A percentile compares a stretch with the other conserved stretches of the same genome.
phyloP scores from a whole-genome alignment of 2,329 filamentous ascomycete species.

The Fusarium anguioides region DNA sequence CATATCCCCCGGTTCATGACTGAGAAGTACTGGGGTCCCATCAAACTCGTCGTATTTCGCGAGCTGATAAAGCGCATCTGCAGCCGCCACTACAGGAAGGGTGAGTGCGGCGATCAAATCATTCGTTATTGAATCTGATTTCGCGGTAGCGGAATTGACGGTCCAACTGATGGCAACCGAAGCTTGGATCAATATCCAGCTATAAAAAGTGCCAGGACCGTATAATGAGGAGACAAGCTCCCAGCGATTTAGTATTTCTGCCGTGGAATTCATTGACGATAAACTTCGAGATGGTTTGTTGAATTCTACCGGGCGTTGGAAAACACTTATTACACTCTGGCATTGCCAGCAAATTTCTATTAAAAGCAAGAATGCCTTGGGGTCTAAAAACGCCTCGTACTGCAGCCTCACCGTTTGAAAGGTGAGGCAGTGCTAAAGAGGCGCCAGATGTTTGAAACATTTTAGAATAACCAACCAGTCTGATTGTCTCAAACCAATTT shows the following conservation, averaged over 20 bases:
- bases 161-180: not conserved
- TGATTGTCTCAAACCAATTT: no score
- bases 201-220: not conserved
- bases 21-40: not conserved
- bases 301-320: no score
- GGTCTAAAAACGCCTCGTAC: no score
- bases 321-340: no score
- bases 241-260: not conserved
- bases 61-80: not conserved
- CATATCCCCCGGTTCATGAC: not conserved
- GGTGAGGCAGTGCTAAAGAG: no score
- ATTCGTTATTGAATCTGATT: not conserved
- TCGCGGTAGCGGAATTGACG: not conserved
- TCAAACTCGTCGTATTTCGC: not conserved
- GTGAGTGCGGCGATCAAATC: not conserved
- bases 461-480: no score
- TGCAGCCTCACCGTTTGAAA: no score
- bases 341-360: no score
- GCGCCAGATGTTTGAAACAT: no score
- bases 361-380: no score
- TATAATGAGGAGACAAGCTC: not conserved
- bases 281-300: no score
- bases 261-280: no score
- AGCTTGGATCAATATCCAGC: not conserved
- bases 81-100: not conserved